phyloP scores from a whole-genome alignment of 306 rosid genomes.

The Cicer cuneatum region DNA sequence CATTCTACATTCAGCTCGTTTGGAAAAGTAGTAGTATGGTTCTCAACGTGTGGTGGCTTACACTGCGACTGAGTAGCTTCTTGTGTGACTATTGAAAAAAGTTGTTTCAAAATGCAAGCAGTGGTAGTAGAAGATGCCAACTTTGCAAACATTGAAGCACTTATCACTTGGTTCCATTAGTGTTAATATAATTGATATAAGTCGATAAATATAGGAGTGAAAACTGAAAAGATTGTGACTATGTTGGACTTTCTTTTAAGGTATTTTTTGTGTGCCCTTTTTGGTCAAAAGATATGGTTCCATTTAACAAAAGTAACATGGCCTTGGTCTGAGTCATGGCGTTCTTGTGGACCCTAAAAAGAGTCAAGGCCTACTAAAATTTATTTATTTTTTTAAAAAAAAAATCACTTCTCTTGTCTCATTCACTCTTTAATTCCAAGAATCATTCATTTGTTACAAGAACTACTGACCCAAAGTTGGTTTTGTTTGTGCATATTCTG shows the following conservation, averaged over 20 bases:
- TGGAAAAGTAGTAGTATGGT: not conserved
- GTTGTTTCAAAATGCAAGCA: not conserved
- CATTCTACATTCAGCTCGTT: not conserved
- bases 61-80: too few relatives aligned
- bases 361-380: not conserved
- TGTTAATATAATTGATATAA: conserved; percentile 38
- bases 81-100: not conserved
- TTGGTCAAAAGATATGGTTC: not conserved
- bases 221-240: not conserved
- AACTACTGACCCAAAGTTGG: not conserved
- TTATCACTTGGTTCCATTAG: conserved; percentile 35
- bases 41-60: too few relatives aligned
- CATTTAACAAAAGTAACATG: not conserved
- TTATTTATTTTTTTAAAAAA: too few relatives aligned
- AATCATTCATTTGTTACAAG: not conserved
- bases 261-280: not conserved
- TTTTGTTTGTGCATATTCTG: not conserved
- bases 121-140: conserved; percentile 34
- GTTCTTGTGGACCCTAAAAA: not conserved
- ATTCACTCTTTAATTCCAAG: not conserved
- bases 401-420: not conserved
- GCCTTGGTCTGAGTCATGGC: not conserved
- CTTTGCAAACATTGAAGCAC: conserved; percentile 2
- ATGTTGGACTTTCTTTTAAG: not conserved
- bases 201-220: not conserved